Conservation (phyloP, 1,139 yeast species). For the Yamadazyma taylorii region DNA sequence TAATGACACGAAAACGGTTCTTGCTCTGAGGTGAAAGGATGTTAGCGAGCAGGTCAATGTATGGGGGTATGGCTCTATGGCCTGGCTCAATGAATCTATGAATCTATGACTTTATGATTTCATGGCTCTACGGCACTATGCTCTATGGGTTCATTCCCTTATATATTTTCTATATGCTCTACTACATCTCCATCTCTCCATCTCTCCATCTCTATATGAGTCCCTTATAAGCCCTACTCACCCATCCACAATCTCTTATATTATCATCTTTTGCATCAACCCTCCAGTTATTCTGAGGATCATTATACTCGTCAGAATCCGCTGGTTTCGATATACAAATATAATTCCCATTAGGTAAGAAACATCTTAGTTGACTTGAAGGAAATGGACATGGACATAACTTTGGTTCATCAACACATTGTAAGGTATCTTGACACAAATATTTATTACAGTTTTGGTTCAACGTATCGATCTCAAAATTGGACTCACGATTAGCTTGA, state of each 20-base stretch:
- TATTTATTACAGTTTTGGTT: constrained; percentile 60
- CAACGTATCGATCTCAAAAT: constrained; percentile 29
- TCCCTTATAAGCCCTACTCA: constrained; percentile 52
- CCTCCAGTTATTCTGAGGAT: constrained; percentile 52
- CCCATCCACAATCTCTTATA: constrained; percentile 80
- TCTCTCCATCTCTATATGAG: not conserved
- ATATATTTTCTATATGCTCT: too few species aligned
- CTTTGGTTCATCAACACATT: constrained; percentile 66
- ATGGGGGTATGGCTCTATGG: too few species aligned
- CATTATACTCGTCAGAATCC: constrained; percentile 43
- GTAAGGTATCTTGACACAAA: constrained; percentile 78
- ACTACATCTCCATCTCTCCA: too few species aligned
- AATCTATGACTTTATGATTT: too few species aligned
- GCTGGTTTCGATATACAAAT: constrained; percentile 85
- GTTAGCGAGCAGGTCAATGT: too few species aligned
- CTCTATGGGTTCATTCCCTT: too few species aligned
- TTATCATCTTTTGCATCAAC: constrained; percentile 52
- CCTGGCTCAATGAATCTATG: too few species aligned
- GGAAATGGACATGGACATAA: constrained; percentile 94
- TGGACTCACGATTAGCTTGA: constrained; percentile 18
- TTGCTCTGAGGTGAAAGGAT: too few species aligned
- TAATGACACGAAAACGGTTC: too few species aligned
- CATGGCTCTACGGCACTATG: too few species aligned
- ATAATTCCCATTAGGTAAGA: constrained; percentile 64
- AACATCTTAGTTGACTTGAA: constrained; percentile 78